Evolutionary conservation across 2,329 filamentous ascomycete genomes (phyloP), one percentile per base, ranked within the genome.

Genomic region (Aspergillus luchuensis): DNA sequence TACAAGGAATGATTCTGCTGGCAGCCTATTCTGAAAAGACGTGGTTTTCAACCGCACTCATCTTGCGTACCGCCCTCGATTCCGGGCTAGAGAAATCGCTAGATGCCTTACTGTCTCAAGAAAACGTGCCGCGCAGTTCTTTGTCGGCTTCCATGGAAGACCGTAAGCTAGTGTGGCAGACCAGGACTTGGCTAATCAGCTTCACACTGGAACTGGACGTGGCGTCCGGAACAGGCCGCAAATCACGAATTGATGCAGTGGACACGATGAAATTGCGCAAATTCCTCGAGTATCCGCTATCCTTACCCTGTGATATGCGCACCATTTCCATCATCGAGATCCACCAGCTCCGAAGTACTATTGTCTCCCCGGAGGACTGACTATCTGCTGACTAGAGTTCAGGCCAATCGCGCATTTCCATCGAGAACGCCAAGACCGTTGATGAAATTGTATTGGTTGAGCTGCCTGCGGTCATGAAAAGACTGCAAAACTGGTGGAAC

Each of bases 11-110:
- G 73, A 72, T 75, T 30, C 62, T 75, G 3, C 65, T 75, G 0
- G 73, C 73, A 1, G 73, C 73, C 3, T 75, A 75, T 25, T 75
- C 73, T 0, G 73, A 75, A 54, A 75, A 75, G 38, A 74, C 73
- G 1, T 75, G 73, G 73, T 75, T 75, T 50, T 75, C 73, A 0
- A 75, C 71, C 2, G 73, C 73, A 6, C 68, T 75, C 8, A 75
- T 75, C 55, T 62, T 75, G 19, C 71, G 73, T 17, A 75, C 73
- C 0, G 73, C 73, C 2, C 56, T 75, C 17, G 73, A 75, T 55
- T 72, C 73, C 8, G 73, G 73, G 0, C 61, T 75, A 0, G 73
- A 75, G 56, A 75, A 75, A 48, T 75, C 73, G 0, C 56, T 75
- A 8, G 73, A 75, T 39, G 72, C 66, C 1, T 57, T 75, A 21